Percentiles rank a stretch among this genome's conserved stretches.
These are phyloP conservation scores for Fistulinella staudtii DNA, from an alignment of 1,284 basidiomycete genomes.

Conservation along the genomic window DNA sequence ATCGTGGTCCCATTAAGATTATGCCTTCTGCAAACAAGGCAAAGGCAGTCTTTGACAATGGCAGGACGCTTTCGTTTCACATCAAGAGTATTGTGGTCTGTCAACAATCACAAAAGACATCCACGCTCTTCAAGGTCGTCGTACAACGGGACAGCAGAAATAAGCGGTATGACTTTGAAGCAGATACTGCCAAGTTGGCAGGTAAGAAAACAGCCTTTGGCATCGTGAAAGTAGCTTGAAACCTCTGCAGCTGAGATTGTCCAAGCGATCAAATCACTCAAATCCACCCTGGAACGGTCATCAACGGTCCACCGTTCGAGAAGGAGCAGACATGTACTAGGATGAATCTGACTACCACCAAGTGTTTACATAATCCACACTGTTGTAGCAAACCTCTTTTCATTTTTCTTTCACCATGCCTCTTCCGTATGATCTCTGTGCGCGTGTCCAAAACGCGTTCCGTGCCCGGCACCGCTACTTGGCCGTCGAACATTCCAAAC, in stretches of 20 bases:
- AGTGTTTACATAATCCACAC: too few relatives aligned
- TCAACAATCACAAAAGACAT: slow-evolving; percentile 79
- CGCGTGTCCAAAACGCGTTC: slow-evolving; percentile 85
- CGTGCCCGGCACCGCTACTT: slow-evolving; percentile 74
- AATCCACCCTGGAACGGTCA: slow-evolving; percentile 53
- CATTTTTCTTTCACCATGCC: slow-evolving; percentile 47
- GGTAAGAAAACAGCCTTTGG: slow-evolving; percentile 44
- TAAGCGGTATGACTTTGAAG: slow-evolving; percentile 98
- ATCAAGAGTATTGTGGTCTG: slow-evolving; percentile 83
- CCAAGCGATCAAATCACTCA: slow-evolving; percentile 58
- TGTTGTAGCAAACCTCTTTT: too few relatives aligned
- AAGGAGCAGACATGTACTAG: slow-evolving; percentile 49
- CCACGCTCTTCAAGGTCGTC: slow-evolving; percentile 82
- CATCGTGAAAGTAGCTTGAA: background rate
- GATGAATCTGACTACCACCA: slow-evolving; percentile 53
- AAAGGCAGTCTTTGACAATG: slow-evolving; percentile 81
- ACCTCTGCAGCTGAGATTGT: slow-evolving; percentile 62
- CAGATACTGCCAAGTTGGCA: slow-evolving; percentile 79
- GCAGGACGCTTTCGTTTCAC: slow-evolving; percentile 90
- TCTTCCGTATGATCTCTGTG: slow-evolving; percentile 78
- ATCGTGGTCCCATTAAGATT: slow-evolving; percentile 50
- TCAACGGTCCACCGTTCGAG: slow-evolving; percentile 55
- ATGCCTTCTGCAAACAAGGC: slow-evolving; percentile 84
- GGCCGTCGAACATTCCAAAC: slow-evolving; percentile 72
- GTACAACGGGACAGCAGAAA: slow-evolving; percentile 68